Evolutionary conservation across 345 rosid genomes (phyloP).

Genomic region (Citrus sinensis): DNA sequence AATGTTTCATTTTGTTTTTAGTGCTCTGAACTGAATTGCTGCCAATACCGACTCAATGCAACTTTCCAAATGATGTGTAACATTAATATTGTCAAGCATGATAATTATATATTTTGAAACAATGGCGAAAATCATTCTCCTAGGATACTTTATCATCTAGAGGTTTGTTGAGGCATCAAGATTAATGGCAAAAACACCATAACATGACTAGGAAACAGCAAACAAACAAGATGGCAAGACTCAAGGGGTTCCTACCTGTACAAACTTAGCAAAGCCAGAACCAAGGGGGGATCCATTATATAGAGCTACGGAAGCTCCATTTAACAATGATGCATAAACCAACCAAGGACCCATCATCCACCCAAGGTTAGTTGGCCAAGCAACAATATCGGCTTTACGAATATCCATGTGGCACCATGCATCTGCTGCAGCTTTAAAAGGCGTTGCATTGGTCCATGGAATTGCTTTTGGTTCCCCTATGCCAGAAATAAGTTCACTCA

Average conservation of each 20-base stretch:
- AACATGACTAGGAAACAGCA: background rate
- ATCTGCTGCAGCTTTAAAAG: slow-evolving; percentile 94
- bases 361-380: slow-evolving; percentile 99
- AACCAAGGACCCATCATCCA: slow-evolving; percentile 99
- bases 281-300: slow-evolving; percentile 93
- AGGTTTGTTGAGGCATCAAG: background rate
- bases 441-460: slow-evolving; percentile 79
- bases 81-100: background rate
- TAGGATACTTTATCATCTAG: background rate
- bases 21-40: background rate
- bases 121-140: background rate
- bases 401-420: slow-evolving; percentile 99
- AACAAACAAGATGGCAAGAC: background rate
- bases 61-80: background rate
- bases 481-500: slow-evolving; percentile 24
- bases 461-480: slow-evolving; percentile 98
- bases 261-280: slow-evolving; percentile 85
- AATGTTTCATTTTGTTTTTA: background rate
- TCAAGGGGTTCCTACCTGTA: slow-evolving; percentile 52
- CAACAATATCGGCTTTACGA: slow-evolving; percentile 61
- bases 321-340: slow-evolving; percentile 84
- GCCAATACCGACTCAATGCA: background rate
- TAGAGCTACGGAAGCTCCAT: slow-evolving; percentile 85
- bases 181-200: background rate
- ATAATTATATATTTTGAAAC: background rate